Evolutionary conservation across 2,329 filamentous ascomycete genomes (phyloP), one percentile per base, ranked within the genome.

Genomic region (Botrytis medusae): DNA sequence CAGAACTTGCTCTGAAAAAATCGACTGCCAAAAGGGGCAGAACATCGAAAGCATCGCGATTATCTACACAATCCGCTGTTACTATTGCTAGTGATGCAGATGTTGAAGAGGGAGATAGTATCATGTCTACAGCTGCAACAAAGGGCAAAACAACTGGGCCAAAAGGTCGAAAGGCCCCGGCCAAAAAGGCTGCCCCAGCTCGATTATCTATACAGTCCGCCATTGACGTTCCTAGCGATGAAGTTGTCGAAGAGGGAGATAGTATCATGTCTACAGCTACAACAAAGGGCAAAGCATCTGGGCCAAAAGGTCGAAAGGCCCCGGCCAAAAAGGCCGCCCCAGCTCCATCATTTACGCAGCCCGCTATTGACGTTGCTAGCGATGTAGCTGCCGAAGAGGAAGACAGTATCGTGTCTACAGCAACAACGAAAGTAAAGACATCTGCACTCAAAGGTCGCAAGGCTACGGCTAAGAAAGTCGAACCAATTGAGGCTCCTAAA

Each of bases 21-120:
- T 54, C 65, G 18, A 81, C 86, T 9, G 67, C 86, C 79, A 84
- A 86, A 82, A 84, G 92, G 85, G 80, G 83, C 79, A 81, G 88
- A 75, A 82, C 86, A 62, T 96, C 93, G 34, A 95, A 94, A 80
- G 86, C 87, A 14, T 93, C 92, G 5, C 88, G 93, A 48, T 80
- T 88, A 22, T 92, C 90, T 1, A 83, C 84, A 8, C 89, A 90
- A 76, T 91, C 89, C 2, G 82, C 85, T 12, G 83, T 85, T 3
- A 89, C 87, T 1, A 79, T 81, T 2, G 79, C 83, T 3, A 88
- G 87, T 0, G 88, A 90, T 61, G 79, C 82, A 10, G 82, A 83
- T 20, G 87, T 87, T 0, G 63, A 86, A 4, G 51, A 73, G 32
- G 79, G 90, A 68, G 89, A 91, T 72, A 91, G 87, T 74, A 81